Conservation (phyloP, 768 basidiomycete species). For the Collybia nuda region DNA sequence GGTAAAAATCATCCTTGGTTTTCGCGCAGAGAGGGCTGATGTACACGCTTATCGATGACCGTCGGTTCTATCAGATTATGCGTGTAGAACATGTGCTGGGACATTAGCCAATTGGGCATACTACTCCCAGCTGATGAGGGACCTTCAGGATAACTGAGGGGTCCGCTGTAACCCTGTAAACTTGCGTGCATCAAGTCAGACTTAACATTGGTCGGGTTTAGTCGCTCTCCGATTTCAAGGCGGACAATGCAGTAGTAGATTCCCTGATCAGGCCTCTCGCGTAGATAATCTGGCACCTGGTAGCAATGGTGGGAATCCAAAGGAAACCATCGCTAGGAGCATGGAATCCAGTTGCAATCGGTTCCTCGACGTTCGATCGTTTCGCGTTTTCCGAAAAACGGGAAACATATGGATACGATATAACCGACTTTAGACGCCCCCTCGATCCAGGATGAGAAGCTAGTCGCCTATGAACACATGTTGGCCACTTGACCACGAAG, state of each 20-base stretch:
- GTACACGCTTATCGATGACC: conserved; percentile 17
- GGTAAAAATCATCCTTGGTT: neutral
- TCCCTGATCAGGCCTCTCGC: neutral
- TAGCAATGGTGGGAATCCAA: neutral
- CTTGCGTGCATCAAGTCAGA: neutral
- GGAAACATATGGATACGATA: neutral
- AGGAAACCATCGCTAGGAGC: too few species aligned
- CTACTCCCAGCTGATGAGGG: too few species aligned
- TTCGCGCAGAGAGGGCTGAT: neutral
- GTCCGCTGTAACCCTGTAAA: too few species aligned
- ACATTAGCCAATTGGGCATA: conserved; percentile 6
- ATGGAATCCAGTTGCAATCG: neutral
- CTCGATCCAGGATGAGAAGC: conserved; percentile 4
- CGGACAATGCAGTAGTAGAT: neutral
- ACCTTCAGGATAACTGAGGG: too few species aligned
- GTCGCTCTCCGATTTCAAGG: neutral
- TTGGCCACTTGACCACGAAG: neutral
- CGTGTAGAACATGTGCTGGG: conserved; percentile 19
- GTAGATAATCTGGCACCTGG: neutral
- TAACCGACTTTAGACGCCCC: neutral
- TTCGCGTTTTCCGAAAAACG: neutral
- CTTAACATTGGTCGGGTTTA: too few species aligned
- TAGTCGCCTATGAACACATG: conserved; percentile 1
- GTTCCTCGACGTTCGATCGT: neutral
- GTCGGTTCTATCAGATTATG: conserved; percentile 12